phyloP scores from a whole-genome alignment of 805 yeast genomes.

The Torulaspora delbrueckii region DNA sequence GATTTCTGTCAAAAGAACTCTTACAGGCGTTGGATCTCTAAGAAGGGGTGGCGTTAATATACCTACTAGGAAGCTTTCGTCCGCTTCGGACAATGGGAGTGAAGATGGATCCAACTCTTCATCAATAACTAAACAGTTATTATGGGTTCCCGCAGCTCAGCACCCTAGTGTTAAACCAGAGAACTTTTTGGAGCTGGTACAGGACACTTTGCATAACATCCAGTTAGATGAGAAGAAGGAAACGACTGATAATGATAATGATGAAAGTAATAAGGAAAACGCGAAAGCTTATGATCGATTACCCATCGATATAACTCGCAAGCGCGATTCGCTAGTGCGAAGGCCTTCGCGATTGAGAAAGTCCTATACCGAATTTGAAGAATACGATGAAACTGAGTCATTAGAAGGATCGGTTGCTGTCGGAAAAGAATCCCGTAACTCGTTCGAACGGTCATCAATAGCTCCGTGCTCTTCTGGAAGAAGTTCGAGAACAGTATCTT shows the following conservation, averaged over 20 bases:
- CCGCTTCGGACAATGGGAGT: background rate
- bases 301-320: constrained; percentile 30
- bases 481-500: constrained; percentile 43
- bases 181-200: constrained; percentile 65
- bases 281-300: constrained; percentile 26
- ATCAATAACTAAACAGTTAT: constrained; percentile 41
- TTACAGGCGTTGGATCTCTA: constrained; percentile 25
- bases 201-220: constrained; percentile 37
- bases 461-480: background rate
- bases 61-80: constrained; percentile 9
- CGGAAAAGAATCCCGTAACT: background rate
- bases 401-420: background rate
- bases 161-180: constrained; percentile 97
- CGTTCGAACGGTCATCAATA: background rate
- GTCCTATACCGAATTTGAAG: constrained; percentile 31
- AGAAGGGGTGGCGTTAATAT: constrained; percentile 20
- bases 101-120: constrained; percentile 9
- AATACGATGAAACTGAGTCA: constrained; percentile 25
- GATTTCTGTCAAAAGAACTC: constrained; percentile 14
- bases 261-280: constrained; percentile 12
- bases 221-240: constrained; percentile 23
- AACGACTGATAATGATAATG: constrained; percentile 19
- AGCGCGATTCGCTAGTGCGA: constrained; percentile 28
- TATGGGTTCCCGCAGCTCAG: constrained; percentile 94
- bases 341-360: constrained; percentile 34